Percentiles rank a stretch among this genome's conserved stretches.
Conservation (phyloP, 2,329 filamentous ascomycete genomes). For the Atkinsonella texensis region DNA sequence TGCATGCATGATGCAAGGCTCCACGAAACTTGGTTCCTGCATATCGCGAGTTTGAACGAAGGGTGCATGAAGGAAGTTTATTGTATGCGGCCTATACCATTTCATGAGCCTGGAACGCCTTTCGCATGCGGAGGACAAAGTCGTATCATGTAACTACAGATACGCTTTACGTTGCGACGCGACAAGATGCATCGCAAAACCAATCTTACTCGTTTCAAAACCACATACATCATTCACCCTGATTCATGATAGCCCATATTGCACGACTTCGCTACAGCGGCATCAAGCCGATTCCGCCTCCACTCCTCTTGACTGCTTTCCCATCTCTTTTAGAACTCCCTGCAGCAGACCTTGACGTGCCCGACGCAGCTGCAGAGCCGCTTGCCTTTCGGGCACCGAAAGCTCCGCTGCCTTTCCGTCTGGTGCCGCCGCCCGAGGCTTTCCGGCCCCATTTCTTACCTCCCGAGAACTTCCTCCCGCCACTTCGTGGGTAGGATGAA, state of each 20-base stretch:
- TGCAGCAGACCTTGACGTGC: conserved; percentile 10
- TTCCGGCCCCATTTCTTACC: conserved; percentile 19
- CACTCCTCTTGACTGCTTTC: conserved; percentile 21
- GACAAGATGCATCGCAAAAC: background rate
- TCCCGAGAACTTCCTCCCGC: conserved; percentile 16
- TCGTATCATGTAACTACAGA: too few relatives aligned
- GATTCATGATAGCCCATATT: background rate
- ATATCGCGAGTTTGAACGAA: too few relatives aligned
- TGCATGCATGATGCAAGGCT: background rate
- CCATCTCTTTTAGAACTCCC: conserved; percentile 15
- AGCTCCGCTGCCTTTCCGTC: conserved; percentile 15
- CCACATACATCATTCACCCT: background rate
- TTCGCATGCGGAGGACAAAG: too few relatives aligned
- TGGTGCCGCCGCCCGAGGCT: conserved; percentile 17
- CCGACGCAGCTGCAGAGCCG: conserved; percentile 13
- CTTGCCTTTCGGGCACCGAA: conserved; percentile 18
- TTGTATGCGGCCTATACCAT: too few relatives aligned
- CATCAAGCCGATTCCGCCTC: conserved; percentile 26
- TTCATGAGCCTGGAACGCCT: too few relatives aligned
- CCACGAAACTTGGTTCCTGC: too few relatives aligned
- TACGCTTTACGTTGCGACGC: too few relatives aligned
- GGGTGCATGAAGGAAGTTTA: too few relatives aligned
- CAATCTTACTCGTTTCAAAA: background rate
- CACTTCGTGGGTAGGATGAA: conserved; percentile 15
- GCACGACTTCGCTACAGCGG: conserved; percentile 16